These are phyloP conservation scores for Oemleria cerasiformis DNA, from an alignment of 306 rosid genomes.

Conservation along the genomic window DNA sequence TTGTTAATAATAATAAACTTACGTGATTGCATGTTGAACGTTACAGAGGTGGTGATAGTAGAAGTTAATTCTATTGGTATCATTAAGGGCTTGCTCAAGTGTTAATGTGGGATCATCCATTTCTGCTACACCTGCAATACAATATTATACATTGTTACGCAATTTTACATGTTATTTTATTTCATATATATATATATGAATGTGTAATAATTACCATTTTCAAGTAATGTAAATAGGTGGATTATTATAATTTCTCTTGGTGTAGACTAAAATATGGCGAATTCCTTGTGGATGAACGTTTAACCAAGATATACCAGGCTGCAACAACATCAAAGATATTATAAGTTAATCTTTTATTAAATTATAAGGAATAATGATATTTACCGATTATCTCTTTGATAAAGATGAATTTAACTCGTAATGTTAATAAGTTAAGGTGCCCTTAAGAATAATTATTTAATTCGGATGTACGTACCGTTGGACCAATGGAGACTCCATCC, in stretches of 20 bases:
- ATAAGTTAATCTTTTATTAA: not conserved
- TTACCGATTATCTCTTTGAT: too few species aligned
- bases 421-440: too few species aligned
- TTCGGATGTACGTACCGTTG: not conserved
- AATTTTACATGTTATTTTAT: too few species aligned
- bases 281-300: constrained; percentile 24
- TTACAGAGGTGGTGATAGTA: constrained; percentile 35
- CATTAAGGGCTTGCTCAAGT: constrained; percentile 33
- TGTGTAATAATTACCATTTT: constrained; percentile 3
- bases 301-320: not conserved
- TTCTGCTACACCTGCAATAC: constrained; percentile 50
- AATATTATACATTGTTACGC: too few species aligned
- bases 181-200: too few species aligned
- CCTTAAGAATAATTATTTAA: too few species aligned
- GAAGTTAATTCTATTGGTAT: constrained; percentile 43
- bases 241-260: constrained; percentile 16
- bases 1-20: constrained; percentile 12
- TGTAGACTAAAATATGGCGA: constrained; percentile 21
- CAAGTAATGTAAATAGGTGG: constrained; percentile 23
- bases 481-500: not conserved
- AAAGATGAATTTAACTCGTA: too few species aligned
- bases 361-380: not conserved
- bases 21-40: constrained; percentile 39
- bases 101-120: constrained; percentile 37
- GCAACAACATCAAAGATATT: not conserved